Conservation (phyloP, 2,329 filamentous ascomycete species). For the Trichoderma koningii region DNA sequence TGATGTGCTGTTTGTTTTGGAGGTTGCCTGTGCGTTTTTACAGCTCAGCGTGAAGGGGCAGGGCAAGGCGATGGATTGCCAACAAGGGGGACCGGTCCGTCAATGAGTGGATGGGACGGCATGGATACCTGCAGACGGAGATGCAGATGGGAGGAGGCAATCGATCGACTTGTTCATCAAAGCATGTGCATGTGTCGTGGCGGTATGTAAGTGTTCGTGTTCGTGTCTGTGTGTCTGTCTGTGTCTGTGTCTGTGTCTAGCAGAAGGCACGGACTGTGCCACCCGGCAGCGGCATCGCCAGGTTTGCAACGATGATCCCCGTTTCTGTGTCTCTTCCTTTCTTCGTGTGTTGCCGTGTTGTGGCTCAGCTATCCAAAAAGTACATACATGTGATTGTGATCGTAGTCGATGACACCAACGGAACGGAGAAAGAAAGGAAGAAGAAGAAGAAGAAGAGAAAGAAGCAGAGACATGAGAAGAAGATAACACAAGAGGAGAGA, state of each 20-base stretch:
- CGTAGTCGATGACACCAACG: not conserved
- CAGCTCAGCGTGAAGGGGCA: not conserved
- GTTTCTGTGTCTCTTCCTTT: not conserved
- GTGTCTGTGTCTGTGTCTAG: conserved; percentile 1
- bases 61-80: not conserved
- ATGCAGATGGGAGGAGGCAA: conserved; percentile 10
- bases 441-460: not conserved
- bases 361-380: conserved; percentile 3
- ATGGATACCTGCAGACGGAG: conserved; percentile 8
- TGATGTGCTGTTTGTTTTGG: too few species aligned
- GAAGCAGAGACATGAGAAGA: not conserved
- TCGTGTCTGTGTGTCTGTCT: not conserved
- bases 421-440: not conserved
- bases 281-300: conserved; percentile 11
- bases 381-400: too few species aligned
- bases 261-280: conserved; percentile 6
- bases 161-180: conserved; percentile 9
- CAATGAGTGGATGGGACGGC: not conserved
- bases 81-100: not conserved
- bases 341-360: not conserved
- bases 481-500: not conserved
- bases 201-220: conserved; percentile 3
- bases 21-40: not conserved
- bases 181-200: not conserved
- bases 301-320: not conserved